Evolutionary conservation across 73 alveolate genomes (phyloP).

Genomic region (Tetrahymena borealis): DNA sequence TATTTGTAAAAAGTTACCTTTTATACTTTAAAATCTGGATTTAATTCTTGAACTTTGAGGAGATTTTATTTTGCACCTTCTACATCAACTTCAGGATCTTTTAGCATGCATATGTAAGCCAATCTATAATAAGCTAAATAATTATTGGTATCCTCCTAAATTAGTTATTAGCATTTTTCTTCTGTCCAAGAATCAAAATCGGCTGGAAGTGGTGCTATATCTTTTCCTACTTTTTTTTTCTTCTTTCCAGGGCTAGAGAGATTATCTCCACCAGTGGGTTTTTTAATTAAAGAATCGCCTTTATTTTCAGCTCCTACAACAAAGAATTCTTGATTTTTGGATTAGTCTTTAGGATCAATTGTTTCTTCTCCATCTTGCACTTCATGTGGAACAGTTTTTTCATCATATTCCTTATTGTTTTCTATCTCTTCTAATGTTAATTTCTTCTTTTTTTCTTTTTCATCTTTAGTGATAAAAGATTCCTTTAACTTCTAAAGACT

Average conservation of each 20-base stretch:
- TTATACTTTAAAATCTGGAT: constrained; percentile 38
- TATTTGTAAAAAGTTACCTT: neutral
- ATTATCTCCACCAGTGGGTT: neutral
- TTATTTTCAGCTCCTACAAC: neutral
- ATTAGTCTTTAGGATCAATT: neutral
- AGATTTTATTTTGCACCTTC: constrained; percentile 41
- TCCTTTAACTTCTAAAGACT: neutral
- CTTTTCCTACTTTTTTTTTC: constrained; percentile 8
- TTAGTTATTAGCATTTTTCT: constrained; percentile 3
- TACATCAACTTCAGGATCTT: constrained; percentile 18
- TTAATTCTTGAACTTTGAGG: constrained; percentile 29
- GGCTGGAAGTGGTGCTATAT: constrained; percentile 6
- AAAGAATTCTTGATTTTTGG: neutral
- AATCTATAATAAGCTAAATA: constrained; percentile 27
- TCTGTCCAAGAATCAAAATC: constrained; percentile 34
- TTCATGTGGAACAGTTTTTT: neutral
- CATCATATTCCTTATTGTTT: neutral
- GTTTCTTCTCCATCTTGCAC: neutral
- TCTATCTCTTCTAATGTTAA: neutral
- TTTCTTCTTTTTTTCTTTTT: neutral
- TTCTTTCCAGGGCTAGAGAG: neutral
- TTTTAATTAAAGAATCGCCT: neutral
- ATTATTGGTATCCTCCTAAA: constrained; percentile 39
- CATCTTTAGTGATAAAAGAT: neutral
- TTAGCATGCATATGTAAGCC: constrained; percentile 2